Conservation (phyloP, 345 rosid genomes). For the Leavenworthia alabamica region DNA sequence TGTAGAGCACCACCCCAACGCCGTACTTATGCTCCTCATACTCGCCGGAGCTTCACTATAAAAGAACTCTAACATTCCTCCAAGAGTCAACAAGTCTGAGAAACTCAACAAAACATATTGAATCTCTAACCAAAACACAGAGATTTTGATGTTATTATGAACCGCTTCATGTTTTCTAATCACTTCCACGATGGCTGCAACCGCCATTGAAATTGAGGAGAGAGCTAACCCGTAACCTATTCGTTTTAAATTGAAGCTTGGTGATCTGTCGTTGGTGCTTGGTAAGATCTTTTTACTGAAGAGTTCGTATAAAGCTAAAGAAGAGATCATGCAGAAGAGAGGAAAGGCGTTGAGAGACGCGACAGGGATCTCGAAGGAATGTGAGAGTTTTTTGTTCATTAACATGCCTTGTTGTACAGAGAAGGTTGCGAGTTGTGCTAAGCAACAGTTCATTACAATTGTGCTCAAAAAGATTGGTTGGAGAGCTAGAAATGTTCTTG, state of each 20-base stretch:
- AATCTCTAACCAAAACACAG: slow-evolving; percentile 47
- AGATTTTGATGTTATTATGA: slow-evolving; percentile 8
- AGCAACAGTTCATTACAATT: slow-evolving; percentile 57
- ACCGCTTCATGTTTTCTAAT: slow-evolving; percentile 31
- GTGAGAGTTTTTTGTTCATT: slow-evolving; percentile 38
- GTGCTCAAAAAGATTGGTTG: slow-evolving; percentile 55
- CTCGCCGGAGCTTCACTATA: slow-evolving; percentile 44
- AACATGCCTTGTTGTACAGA: slow-evolving; percentile 49
- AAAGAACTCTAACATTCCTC: slow-evolving; percentile 61
- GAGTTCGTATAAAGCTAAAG: slow-evolving; percentile 38
- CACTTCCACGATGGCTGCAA: slow-evolving; percentile 40
- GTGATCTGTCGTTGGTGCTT: neutral
- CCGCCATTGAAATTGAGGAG: slow-evolving; percentile 48
- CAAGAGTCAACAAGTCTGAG: slow-evolving; percentile 45
- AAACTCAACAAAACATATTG: slow-evolving; percentile 42
- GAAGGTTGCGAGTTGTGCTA: slow-evolving; percentile 54
- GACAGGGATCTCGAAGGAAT: slow-evolving; percentile 43
- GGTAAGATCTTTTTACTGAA: neutral
- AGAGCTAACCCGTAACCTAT: slow-evolving; percentile 47
- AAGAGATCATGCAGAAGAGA: slow-evolving; percentile 33
- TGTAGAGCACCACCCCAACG: slow-evolving; percentile 48
- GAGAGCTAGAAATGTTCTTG: slow-evolving; percentile 45
- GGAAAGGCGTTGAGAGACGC: slow-evolving; percentile 41
- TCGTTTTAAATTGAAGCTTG: slow-evolving; percentile 31
- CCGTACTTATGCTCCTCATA: slow-evolving; percentile 42